These are phyloP conservation scores for Phytophthora idaei DNA, from an alignment of 352 stramenopile genomes.

Conservation along the genomic window DNA sequence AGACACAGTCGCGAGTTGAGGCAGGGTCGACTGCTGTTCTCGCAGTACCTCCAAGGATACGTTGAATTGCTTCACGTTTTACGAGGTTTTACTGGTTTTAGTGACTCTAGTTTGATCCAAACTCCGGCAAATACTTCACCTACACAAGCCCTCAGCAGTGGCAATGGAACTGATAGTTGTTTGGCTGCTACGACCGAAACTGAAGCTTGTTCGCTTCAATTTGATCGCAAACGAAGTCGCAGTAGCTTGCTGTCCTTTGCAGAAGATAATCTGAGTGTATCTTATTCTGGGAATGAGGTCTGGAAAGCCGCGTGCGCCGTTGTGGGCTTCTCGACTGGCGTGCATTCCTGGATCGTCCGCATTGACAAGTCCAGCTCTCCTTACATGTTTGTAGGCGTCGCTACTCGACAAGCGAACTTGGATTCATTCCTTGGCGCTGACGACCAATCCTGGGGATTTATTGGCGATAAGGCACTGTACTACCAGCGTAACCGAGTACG, in stretches of 20 bases:
- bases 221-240: constrained; percentile 74
- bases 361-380: constrained; percentile 96
- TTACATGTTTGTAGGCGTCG: constrained; percentile 98
- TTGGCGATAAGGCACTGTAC: constrained; percentile 98
- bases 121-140: background rate
- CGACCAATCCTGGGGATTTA: constrained; percentile 98
- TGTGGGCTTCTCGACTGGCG: constrained; percentile 70
- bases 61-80: constrained; percentile 61
- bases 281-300: constrained; percentile 83
- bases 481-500: constrained; percentile 96
- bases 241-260: constrained; percentile 66
- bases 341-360: constrained; percentile 84
- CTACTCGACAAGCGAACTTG: constrained; percentile 89
- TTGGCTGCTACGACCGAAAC: background rate
- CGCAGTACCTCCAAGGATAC: constrained; percentile 72
- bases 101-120: background rate
- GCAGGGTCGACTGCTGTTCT: constrained; percentile 71
- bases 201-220: constrained; percentile 26
- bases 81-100: background rate
- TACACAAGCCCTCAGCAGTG: background rate
- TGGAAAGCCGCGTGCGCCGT: constrained; percentile 90
- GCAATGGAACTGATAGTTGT: background rate
- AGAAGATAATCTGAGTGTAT: constrained; percentile 66
- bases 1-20: constrained; percentile 58
- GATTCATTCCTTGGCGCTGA: constrained; percentile 98